Base-by-base conservation (phyloP, 768 basidiomycete genomes). In the Pulveroboletus sp. region DNA sequence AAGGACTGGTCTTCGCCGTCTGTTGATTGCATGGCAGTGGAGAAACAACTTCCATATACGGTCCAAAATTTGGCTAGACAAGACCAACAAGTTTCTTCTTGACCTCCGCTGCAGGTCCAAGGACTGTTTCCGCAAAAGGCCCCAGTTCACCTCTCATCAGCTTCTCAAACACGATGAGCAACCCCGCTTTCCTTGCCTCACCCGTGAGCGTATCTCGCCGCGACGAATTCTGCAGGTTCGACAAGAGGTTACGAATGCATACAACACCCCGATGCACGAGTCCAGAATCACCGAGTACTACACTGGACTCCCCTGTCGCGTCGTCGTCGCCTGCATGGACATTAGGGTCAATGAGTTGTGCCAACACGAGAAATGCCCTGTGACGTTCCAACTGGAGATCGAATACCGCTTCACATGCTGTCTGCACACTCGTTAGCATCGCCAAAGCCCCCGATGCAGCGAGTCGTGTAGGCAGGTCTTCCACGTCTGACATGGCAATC, bases 361-460 rank as follows among this genome's bases (percentile, higher is more conserved):
- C 78, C 38, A 95, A 70, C 45, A 90, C 78, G 3, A 75, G 66
- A n/a, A 90, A 69, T 8, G 84, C 77, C 37, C 82, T 77, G 51
- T 78, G 79, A 30, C 77, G 77, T 50, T 89, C 84, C 39, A 68
- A 69, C 61, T 91, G 83, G 26, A 93, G 76, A 31, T 74, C 71
- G 14, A 83, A 62, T n/a, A 95, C 69, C 3, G 75, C 71, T 6
- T 67, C 63, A 61, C 90, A 93, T 10, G 81, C 82, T 28, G 70
- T 70, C 1, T 76, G 73, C 0, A 83, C 78, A 24, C 76, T 73
- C 1, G 86, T 86, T 47, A 99, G 68, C 27, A 83, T 85, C 5
- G 95, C 93, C 36, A 97, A 72, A 3, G 93, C 89, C 15, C 94
- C 95, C 0, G 89, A 84, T 1, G 94, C 91, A n/a, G 95, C 95